Evolutionary conservation across 2,329 filamentous ascomycete genomes (phyloP).

Genomic region (Colletotrichum tamarilloi): DNA sequence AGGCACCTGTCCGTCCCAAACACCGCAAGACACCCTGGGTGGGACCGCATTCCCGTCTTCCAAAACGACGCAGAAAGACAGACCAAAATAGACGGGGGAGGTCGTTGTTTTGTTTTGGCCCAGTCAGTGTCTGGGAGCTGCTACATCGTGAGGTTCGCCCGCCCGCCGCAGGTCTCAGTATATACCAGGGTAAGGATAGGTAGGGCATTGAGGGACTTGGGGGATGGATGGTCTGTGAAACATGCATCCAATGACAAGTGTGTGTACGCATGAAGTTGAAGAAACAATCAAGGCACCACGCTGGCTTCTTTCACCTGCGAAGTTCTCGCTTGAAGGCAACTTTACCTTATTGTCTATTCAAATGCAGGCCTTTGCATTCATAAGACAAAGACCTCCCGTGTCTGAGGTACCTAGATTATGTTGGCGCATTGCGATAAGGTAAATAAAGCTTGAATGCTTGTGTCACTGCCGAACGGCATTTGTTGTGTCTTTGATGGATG

Average conservation of each 20-base stretch:
- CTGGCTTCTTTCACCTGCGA: background rate
- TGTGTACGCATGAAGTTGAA: background rate
- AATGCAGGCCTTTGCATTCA: background rate
- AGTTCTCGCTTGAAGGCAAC: background rate
- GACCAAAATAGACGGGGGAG: constrained; percentile 26
- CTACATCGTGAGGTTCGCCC: constrained; percentile 16
- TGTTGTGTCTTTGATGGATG: background rate
- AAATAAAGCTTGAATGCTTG: background rate
- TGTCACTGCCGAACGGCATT: background rate
- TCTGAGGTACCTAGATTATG: background rate
- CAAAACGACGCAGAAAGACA: background rate
- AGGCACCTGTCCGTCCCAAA: constrained; percentile 20
- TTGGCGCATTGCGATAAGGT: background rate
- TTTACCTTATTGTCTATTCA: background rate
- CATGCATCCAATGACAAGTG: constrained; percentile 26
- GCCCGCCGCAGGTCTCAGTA: constrained; percentile 18
- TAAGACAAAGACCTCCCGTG: background rate
- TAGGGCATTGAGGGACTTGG: background rate
- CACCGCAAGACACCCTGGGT: background rate
- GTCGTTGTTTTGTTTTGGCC: constrained; percentile 16
- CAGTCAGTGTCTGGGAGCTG: background rate
- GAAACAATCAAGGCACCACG: background rate
- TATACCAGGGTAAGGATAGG: constrained; percentile 16
- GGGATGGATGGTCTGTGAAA: constrained; percentile 12
- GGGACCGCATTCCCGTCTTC: constrained; percentile 1